Evolutionary conservation across 495 filamentous ascomycete species (phyloP).

Genomic region (Venustampulla echinocandica): DNA sequence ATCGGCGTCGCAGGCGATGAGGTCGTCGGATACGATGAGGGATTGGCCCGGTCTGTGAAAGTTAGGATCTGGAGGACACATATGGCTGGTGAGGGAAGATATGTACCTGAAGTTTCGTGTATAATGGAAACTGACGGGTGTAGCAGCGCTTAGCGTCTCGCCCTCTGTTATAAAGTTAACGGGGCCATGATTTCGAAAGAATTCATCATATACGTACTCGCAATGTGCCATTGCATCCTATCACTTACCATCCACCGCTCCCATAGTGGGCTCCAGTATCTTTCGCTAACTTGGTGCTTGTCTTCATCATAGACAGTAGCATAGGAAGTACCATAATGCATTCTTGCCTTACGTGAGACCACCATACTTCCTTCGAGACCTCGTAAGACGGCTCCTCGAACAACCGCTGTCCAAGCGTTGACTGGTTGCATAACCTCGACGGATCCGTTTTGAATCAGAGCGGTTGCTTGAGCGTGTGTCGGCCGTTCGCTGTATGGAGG

Average conservation of each 20-base stretch:
- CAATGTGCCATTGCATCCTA: slow-evolving; percentile 74
- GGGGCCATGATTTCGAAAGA: neutral
- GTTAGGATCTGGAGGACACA: neutral
- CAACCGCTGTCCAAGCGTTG: slow-evolving; percentile 71
- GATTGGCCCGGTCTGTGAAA: slow-evolving; percentile 21
- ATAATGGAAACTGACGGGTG: slow-evolving; percentile 67
- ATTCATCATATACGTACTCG: slow-evolving; percentile 37
- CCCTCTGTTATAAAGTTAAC: slow-evolving; percentile 35
- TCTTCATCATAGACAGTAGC: slow-evolving; percentile 65
- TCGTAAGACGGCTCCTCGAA: slow-evolving; percentile 55
- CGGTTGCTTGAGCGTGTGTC: slow-evolving; percentile 39
- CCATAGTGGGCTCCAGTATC: slow-evolving; percentile 71
- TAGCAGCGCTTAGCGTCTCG: slow-evolving; percentile 56
- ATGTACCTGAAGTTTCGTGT: slow-evolving; percentile 59
- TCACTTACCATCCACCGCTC: slow-evolving; percentile 74
- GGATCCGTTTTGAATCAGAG: slow-evolving; percentile 32
- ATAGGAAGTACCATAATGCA: slow-evolving; percentile 73
- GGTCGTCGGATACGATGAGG: slow-evolving; percentile 54
- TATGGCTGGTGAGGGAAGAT: neutral
- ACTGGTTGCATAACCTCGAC: slow-evolving; percentile 71
- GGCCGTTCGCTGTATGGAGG: slow-evolving; percentile 60
- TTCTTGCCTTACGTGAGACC: slow-evolving; percentile 53
- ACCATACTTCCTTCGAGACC: slow-evolving; percentile 68
- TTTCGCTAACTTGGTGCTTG: slow-evolving; percentile 55
- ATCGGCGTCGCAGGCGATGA: slow-evolving; percentile 61